Percentiles rank a stretch among this genome's conserved stretches.
Conservation (phyloP, 2,329 filamentous ascomycete genomes). For the Neonectria punicea region DNA sequence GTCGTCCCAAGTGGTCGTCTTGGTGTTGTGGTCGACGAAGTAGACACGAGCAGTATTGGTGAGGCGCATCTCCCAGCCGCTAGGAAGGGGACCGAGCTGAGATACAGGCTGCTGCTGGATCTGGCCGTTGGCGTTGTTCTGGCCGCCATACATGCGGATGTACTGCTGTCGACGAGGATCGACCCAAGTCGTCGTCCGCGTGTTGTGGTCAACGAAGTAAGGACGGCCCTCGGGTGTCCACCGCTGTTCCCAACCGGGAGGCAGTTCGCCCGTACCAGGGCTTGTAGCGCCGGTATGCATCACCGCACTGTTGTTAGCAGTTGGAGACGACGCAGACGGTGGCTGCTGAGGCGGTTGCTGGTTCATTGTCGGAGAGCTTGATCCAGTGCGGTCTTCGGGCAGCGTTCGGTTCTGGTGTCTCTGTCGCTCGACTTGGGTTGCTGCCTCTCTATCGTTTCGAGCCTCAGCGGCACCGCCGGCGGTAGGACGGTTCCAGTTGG, state of each 20-base stretch:
- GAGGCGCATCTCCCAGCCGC: slow-evolving; percentile 99
- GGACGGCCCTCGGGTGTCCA: slow-evolving; percentile 94
- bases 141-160: slow-evolving; percentile 94
- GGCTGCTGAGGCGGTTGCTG: slow-evolving; percentile 59
- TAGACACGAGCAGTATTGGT: slow-evolving; percentile 98
- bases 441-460: slow-evolving; percentile 84
- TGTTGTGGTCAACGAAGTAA: slow-evolving; percentile 99
- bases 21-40: slow-evolving; percentile 99
- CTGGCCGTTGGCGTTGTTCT: slow-evolving; percentile 83
- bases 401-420: slow-evolving; percentile 95
- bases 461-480: slow-evolving; percentile 77
- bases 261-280: slow-evolving; percentile 92
- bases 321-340: slow-evolving; percentile 47
- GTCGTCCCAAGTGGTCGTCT: slow-evolving; percentile 99
- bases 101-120: slow-evolving; percentile 98
- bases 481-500: slow-evolving; percentile 93
- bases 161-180: slow-evolving; percentile 97
- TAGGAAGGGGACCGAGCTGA: slow-evolving; percentile 92
- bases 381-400: slow-evolving; percentile 93
- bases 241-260: slow-evolving; percentile 94
- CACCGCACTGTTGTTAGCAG: slow-evolving; percentile 74
- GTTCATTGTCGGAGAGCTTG: slow-evolving; percentile 85
- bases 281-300: slow-evolving; percentile 94
- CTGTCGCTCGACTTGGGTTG: slow-evolving; percentile 91
- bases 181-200: slow-evolving; percentile 97